Percentiles rank a stretch among this genome's conserved stretches.
Conservation (phyloP, 176 grass and related monocot species). For the Aegilops umbellulata region DNA sequence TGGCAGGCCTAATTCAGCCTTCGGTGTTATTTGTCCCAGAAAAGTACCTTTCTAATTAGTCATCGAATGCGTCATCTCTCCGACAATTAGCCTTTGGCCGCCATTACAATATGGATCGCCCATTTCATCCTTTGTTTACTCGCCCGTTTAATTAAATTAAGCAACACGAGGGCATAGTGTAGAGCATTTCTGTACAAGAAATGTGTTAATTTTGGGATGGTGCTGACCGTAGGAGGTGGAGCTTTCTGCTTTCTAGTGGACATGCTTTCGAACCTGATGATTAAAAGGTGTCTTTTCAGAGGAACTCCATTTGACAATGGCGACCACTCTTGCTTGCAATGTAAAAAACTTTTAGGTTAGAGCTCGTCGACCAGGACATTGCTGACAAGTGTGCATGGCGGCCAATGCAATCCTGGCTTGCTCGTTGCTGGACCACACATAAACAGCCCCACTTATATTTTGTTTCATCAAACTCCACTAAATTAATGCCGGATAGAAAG, state of each 20-base stretch:
- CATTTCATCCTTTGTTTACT: constrained; percentile 9
- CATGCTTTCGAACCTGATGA: constrained; percentile 30
- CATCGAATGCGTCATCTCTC: constrained; percentile 6
- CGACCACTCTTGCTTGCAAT: constrained; percentile 5
- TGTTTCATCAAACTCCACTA: constrained; percentile 44
- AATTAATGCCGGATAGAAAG: constrained; percentile 26
- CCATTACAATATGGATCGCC: constrained; percentile 18
- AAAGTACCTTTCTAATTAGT: constrained; percentile 19
- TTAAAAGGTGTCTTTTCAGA: constrained; percentile 12
- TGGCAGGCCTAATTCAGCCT: constrained; percentile 12
- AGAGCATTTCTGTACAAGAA: neutral
- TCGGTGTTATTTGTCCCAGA: neutral
- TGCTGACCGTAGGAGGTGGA: constrained; percentile 49
- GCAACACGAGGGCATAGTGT: constrained; percentile 7
- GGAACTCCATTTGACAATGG: constrained; percentile 6
- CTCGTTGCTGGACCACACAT: constrained; percentile 22
- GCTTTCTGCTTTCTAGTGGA: constrained; percentile 7
- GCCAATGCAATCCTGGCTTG: neutral
- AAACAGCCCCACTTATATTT: constrained; percentile 31
- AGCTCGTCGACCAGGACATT: constrained; percentile 15
- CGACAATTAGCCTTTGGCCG: constrained; percentile 25
- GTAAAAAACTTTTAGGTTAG: constrained; percentile 15
- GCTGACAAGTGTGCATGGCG: constrained; percentile 25
- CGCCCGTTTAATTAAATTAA: constrained; percentile 27
- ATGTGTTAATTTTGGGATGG: constrained; percentile 15